These are phyloP conservation scores for Blastobotrys buckinghamii DNA, from an alignment of 1,139 yeast genomes.

Conservation along the genomic window DNA sequence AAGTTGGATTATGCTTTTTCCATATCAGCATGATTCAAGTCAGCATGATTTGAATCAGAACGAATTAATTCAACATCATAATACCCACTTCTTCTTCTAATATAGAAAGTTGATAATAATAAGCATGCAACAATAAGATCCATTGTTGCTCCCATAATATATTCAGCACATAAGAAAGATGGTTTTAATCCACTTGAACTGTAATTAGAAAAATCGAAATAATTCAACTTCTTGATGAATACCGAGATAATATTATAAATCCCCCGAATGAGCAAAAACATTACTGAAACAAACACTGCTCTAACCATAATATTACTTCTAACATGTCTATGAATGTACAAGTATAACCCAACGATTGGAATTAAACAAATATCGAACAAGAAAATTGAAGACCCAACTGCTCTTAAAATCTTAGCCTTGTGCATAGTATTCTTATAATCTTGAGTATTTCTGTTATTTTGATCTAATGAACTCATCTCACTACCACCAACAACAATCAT, in stretches of 20 bases:
- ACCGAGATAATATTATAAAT: conserved; percentile 23
- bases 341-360: neutral
- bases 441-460: conserved; percentile 1
- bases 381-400: conserved; percentile 25
- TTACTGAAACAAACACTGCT: conserved; percentile 21
- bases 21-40: no score
- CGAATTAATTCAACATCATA: neutral
- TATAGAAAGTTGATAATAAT: conserved; percentile 8
- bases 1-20: no score
- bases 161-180: conserved; percentile 19
- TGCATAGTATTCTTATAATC: conserved; percentile 11
- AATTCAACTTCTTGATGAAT: conserved; percentile 15
- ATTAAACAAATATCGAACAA: conserved; percentile 15
- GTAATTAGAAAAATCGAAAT: conserved; percentile 19
- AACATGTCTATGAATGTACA: conserved; percentile 10
- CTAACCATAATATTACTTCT: conserved; percentile 8
- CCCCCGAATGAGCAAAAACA: conserved; percentile 24
- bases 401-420: conserved; percentile 19
- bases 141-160: conserved; percentile 21
- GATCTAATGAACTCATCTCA: conserved; percentile 9
- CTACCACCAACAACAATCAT: conserved; percentile 24
- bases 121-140: conserved; percentile 14
- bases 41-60: no score
- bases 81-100: conserved; percentile 4
- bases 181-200: conserved; percentile 14